Base-by-base conservation (phyloP, 345 rosid genomes). In the Pistacia integerrima region DNA sequence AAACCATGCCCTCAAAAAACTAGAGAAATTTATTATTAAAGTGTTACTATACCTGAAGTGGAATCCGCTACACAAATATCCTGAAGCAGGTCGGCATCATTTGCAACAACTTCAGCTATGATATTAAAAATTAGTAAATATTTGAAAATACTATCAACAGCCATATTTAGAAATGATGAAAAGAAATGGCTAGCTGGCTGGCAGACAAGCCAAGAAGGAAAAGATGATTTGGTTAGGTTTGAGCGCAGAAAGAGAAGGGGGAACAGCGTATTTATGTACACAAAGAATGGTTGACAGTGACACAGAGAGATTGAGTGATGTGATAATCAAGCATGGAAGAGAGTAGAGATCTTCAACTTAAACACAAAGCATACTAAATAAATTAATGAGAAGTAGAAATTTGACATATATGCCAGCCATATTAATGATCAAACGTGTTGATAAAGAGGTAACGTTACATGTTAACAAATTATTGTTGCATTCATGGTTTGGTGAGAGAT, bases 11-110 rank as follows among this genome's bases (percentile, higher is more conserved):
- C 16, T 10, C 36, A 12, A 28, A 68, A 49, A 30, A 3, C 58
- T n/a, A 65, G 36, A 70, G 49, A 48, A 52, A n/a, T 22, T 4
- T 54, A 55, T 49, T 6, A 1, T 25, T 25, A 58, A 57, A 46
- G 49, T 33, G 33, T 48, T 52, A 11, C 56, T 52, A 10, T 61
- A 81, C 90, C 86, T 72, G 87, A 64, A 61, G 84, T 62, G 46
- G 64, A 74, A 63, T 78, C 79, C 35, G 92, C 93, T 25, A 89
- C 95, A 52, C 95, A 91, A 17, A 89, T 70, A 82, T 91, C 95
- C 82, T 91, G 95, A 67, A 89, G 93, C 75, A 77, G 74, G 74
- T 91, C 95, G 8, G 95, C 88, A 69, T 91, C 93, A 20, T 79
- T 83, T 11, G 89, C 90, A 38, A 66, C 51, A 22, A 76, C 69